Base-by-base conservation (phyloP, 805 yeast species). In the Tetrapisispora fleetii region DNA sequence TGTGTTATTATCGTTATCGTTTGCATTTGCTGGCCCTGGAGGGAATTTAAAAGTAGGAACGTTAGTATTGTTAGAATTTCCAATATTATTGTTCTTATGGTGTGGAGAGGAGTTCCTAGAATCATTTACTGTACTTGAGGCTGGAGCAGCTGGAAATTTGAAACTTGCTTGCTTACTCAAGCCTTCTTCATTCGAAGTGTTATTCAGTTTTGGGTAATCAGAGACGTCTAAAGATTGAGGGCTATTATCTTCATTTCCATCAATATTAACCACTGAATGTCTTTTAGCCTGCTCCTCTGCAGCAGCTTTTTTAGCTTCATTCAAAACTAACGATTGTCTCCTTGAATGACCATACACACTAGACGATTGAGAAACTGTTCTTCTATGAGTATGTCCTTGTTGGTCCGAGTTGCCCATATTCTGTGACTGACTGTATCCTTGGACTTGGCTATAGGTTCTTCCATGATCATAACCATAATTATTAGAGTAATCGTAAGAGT, bases 221-320 rank as follows among this genome's bases (percentile, higher is more conserved):
- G 36, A 36, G 2, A 21, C n/a, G 9, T 10, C 2, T 7, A 19
- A 6, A 42, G 45, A 32, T 13, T 42, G 14, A 48, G 49, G 11
- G 36, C 54, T 56, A 13, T 54, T 60, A n/a, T 56, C 47, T 7
- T 32, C 35, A n/a, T 56, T 46, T 32, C n/a, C 35, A 32, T 51
- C 57, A 27, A 57, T 55, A 13, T 52, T 52, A 16, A 53, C 57
- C 27, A 57, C 55, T 5, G 53, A 53, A 17, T 53, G 67, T 64
- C 89, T 76, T 63, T 87, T 93, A 2, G 84, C 82, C 61, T 83
- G 88, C 37, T 81, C 90, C 55, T 81, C 82, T 4, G 96, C 96
- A n/a, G 99, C 99, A 7, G 97, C 97, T 56, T 83, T 83, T 58
- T 86, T 89, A 13, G 98, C 98, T 67, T 91, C 99, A 47, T 81